Evolutionary conservation across 306 rosid genomes (phyloP).

Genomic region (Astragalus membranaceus): DNA sequence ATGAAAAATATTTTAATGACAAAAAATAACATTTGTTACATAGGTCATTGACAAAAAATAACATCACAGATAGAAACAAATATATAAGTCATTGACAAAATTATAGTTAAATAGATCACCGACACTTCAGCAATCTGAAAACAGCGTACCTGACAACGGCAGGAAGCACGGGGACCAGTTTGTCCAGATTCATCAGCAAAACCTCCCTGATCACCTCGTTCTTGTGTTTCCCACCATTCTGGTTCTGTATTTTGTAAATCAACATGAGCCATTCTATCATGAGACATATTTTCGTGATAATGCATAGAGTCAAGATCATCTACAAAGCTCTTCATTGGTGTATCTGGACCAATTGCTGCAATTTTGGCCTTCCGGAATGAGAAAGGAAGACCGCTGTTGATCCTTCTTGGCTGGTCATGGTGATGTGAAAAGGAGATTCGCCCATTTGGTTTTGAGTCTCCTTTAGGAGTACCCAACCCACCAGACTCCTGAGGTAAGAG

Average conservation of each 20-base stretch:
- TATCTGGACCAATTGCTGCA: constrained; percentile 59
- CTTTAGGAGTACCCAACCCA: constrained; percentile 38
- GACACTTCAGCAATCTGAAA: not conserved
- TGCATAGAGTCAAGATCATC: constrained; percentile 54
- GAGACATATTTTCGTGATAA: constrained; percentile 22
- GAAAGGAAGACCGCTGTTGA: constrained; percentile 31
- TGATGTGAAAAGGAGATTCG: constrained; percentile 17
- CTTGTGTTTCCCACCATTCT: constrained; percentile 98
- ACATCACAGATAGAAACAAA: not conserved
- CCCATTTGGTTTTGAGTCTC: constrained; percentile 34
- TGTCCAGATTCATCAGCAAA: constrained; percentile 71
- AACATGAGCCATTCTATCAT: constrained; percentile 22
- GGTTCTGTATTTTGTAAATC: constrained; percentile 28
- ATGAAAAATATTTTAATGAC: not conserved
- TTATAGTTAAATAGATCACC: not conserved
- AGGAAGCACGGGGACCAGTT: constrained; percentile 90
- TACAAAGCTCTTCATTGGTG: constrained; percentile 84
- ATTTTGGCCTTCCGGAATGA: constrained; percentile 38
- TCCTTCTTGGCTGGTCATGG: constrained; percentile 27
- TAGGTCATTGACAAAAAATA: not conserved
- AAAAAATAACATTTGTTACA: not conserved
- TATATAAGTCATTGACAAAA: not conserved
- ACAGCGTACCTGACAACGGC: constrained; percentile 78
- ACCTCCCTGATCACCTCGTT: constrained; percentile 69
- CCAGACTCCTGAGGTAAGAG: constrained; percentile 66